phyloP scores from a whole-genome alignment of 1,139 yeast genomes.

The Debaryomycetaceae sp. region DNA sequence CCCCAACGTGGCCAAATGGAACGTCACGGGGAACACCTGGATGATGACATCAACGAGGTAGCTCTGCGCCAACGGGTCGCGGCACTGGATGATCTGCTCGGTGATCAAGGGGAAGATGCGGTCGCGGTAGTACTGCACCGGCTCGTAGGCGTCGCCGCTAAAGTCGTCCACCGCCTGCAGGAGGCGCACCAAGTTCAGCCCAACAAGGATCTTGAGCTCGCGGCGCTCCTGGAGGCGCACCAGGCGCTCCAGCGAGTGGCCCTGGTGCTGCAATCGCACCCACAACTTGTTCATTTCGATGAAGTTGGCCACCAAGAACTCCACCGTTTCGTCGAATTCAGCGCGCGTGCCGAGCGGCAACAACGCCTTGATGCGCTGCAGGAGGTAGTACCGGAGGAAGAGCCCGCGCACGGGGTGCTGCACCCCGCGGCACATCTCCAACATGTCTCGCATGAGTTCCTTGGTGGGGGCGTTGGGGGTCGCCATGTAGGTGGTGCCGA shows the following conservation, averaged over 20 bases:
- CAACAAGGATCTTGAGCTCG: conserved; percentile 87
- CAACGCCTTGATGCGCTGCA: conserved; percentile 76
- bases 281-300: conserved; percentile 96
- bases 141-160: conserved; percentile 37
- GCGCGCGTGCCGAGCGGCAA: conserved; percentile 46
- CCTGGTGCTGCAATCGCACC: conserved; percentile 96
- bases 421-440: conserved; percentile 98
- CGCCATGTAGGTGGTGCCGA: conserved; percentile 85
- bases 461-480: conserved; percentile 74
- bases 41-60: conserved; percentile 84
- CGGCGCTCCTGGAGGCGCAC: conserved; percentile 75
- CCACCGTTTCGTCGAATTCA: conserved; percentile 60
- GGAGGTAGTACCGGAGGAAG: conserved; percentile 80
- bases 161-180: conserved; percentile 79
- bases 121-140: conserved; percentile 49
- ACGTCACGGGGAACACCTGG: conserved; percentile 92
- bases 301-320: conserved; percentile 78
- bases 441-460: conserved; percentile 92
- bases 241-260: conserved; percentile 79
- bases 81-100: conserved; percentile 90
- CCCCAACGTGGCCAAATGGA: conserved; percentile 74
- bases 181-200: conserved; percentile 83
- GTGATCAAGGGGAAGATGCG: conserved; percentile 73
- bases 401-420: conserved; percentile 92
- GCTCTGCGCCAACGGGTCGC: conserved; percentile 88